phyloP scores from a whole-genome alignment of 805 yeast species.

The Kluyveromyces wickerhamii region DNA sequence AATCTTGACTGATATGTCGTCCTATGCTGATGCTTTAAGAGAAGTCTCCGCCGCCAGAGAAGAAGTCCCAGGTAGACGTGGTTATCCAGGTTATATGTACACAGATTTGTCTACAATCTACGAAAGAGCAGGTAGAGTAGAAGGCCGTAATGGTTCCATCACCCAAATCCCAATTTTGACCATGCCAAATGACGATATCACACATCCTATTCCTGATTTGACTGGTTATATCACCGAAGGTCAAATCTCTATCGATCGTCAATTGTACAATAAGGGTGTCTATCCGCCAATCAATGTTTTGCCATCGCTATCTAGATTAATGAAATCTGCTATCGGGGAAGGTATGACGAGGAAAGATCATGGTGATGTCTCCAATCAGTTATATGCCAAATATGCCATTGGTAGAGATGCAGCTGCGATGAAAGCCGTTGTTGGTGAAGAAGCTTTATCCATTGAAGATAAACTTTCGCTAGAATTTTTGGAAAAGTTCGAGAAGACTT shows the following conservation, averaged over 20 bases:
- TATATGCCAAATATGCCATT: slow-evolving; percentile 98
- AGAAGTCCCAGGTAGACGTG: slow-evolving; percentile 99
- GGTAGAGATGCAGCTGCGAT: slow-evolving; percentile 99
- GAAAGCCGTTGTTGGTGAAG: slow-evolving; percentile 99
- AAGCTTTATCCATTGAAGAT: slow-evolving; percentile 95
- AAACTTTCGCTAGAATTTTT: slow-evolving; percentile 94
- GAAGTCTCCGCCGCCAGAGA: slow-evolving; percentile 99
- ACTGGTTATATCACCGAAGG: slow-evolving; percentile 99
- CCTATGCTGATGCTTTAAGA: slow-evolving; percentile 99
- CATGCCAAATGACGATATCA: slow-evolving; percentile 99
- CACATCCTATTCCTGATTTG: slow-evolving; percentile 99
- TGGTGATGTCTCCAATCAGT: slow-evolving; percentile 98
- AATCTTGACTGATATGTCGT: slow-evolving; percentile 97
- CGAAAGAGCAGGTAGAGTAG: slow-evolving; percentile 99
- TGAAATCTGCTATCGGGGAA: slow-evolving; percentile 99
- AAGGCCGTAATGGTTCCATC: slow-evolving; percentile 98
- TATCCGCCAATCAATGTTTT: slow-evolving; percentile 98
- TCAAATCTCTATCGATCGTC: slow-evolving; percentile 96
- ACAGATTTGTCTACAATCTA: slow-evolving; percentile 98
- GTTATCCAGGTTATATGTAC: slow-evolving; percentile 99
- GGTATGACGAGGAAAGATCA: slow-evolving; percentile 99
- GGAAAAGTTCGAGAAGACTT: slow-evolving; percentile 95
- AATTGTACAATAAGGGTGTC: slow-evolving; percentile 89
- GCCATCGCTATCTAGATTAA: slow-evolving; percentile 94
- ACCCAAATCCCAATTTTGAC: slow-evolving; percentile 98